Percentiles rank a stretch among this genome's conserved stretches.
phyloP scores from a whole-genome alignment of 768 basidiomycete species.

The Tricholoma saponaceum region DNA sequence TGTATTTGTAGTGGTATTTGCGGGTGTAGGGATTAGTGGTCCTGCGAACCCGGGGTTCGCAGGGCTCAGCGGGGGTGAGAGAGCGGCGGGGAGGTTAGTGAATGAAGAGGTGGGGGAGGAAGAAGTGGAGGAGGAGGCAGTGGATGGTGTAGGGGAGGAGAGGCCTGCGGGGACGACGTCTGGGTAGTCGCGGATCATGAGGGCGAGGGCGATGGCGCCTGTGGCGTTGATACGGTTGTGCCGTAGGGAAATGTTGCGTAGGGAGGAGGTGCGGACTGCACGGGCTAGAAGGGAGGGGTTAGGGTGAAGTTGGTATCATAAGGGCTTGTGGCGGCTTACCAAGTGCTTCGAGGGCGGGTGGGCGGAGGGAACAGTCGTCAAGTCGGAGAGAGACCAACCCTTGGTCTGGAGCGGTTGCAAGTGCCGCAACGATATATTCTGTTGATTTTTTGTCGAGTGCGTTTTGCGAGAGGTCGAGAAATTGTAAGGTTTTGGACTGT shows the following conservation, averaged over 20 bases:
- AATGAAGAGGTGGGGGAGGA: conserved; percentile 34
- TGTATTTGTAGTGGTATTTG: conserved; percentile 6
- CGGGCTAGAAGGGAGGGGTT: conserved; percentile 47
- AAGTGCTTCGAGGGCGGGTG: conserved; percentile 71
- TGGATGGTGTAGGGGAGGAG: conserved; percentile 27
- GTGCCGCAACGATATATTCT: conserved; percentile 73
- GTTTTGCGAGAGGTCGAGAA: conserved; percentile 89
- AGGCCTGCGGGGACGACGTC: conserved; percentile 52
- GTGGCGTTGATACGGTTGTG: conserved; percentile 82
- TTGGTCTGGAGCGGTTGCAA: conserved; percentile 48
- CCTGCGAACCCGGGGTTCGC: conserved; percentile 26
- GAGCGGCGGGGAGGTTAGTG: conserved; percentile 22
- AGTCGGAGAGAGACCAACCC: conserved; percentile 77
- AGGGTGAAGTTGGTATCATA: conserved; percentile 3
- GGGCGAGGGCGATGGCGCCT: conserved; percentile 86
- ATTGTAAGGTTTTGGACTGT: conserved; percentile 74
- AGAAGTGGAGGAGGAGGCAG: conserved; percentile 27
- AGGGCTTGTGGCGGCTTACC: conserved; percentile 44
- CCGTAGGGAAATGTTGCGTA: conserved; percentile 87
- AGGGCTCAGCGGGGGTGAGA: conserved; percentile 26
- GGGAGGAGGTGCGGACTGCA: conserved; percentile 74
- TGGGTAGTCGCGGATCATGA: conserved; percentile 97
- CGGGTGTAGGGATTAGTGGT: conserved; percentile 9
- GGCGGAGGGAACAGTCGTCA: conserved; percentile 80
- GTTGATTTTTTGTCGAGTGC: conserved; percentile 77